Evolutionary conservation across 2,329 filamentous ascomycete species (phyloP).

Genomic region (Metarhizium robertsii): DNA sequence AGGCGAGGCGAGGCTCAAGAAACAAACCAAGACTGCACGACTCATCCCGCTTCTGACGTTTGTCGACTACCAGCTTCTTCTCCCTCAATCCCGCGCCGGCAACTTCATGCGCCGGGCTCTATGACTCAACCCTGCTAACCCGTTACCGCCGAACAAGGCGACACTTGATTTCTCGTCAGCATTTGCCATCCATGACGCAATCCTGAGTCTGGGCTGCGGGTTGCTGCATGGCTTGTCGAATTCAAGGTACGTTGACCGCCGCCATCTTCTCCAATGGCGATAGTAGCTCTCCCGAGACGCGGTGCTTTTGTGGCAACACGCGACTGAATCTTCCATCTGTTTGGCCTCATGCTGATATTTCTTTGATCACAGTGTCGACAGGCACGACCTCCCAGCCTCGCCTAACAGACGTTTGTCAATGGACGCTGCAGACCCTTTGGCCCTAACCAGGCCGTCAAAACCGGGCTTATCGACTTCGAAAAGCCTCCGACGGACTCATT

Average conservation of each 20-base stretch:
- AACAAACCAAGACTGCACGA: not conserved
- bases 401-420: conserved; percentile 10
- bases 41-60: not conserved
- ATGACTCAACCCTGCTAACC: not conserved
- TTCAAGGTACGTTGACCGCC: not conserved
- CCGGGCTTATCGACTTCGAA: conserved; percentile 3
- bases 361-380: not conserved
- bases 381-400: conserved; percentile 7
- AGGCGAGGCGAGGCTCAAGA: not conserved
- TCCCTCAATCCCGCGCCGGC: not conserved
- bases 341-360: not conserved
- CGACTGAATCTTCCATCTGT: not conserved
- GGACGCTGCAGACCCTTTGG: conserved; percentile 12
- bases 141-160: not conserved
- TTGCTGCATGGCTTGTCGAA: conserved; percentile 3
- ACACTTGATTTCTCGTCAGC: not conserved
- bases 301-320: not conserved
- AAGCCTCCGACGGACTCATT: not conserved
- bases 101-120: not conserved
- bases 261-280: not conserved
- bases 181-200: not conserved
- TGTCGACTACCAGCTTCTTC: not conserved
- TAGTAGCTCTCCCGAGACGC: not conserved
- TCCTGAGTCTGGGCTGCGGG: not conserved
- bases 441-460: conserved; percentile 9